phyloP scores from a whole-genome alignment of 2,329 filamentous ascomycete species.

The Pseudocercospora crystallina region DNA sequence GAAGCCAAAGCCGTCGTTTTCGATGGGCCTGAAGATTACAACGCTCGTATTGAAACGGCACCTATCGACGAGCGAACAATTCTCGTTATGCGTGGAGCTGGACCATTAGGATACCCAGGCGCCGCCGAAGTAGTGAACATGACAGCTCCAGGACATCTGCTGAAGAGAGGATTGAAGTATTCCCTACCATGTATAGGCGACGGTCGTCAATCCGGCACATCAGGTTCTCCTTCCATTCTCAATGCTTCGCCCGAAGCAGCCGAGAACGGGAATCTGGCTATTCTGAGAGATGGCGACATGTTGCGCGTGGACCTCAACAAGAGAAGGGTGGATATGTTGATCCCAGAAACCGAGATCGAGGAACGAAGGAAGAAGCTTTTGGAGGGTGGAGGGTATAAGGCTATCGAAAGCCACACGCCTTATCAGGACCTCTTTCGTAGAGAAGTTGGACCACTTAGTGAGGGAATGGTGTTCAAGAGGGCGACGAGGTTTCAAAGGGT shows the following conservation, averaged over 20 bases:
- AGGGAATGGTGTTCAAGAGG: slow-evolving; percentile 33
- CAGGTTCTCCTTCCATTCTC: slow-evolving; percentile 56
- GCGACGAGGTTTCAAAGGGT: slow-evolving; percentile 30
- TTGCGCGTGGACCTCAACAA: slow-evolving; percentile 53
- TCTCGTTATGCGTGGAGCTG: slow-evolving; percentile 33
- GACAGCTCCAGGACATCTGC: slow-evolving; percentile 31
- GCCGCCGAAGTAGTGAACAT: slow-evolving; percentile 36
- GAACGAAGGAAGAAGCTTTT: slow-evolving; percentile 37
- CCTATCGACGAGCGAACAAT: slow-evolving; percentile 32
- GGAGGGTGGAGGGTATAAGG: slow-evolving; percentile 28
- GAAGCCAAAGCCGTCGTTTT: slow-evolving; percentile 32
- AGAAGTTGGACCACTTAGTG: slow-evolving; percentile 32
- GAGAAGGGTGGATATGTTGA: slow-evolving; percentile 50
- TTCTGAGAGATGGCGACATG: slow-evolving; percentile 51
- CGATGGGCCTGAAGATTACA: slow-evolving; percentile 34
- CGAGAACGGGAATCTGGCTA: slow-evolving; percentile 54
- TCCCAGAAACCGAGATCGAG: slow-evolving; percentile 45
- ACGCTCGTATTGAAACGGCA: slow-evolving; percentile 30
- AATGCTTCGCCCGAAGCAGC: slow-evolving; percentile 58
- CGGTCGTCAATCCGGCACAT: slow-evolving; percentile 57
- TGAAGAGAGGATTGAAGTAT: slow-evolving; percentile 39
- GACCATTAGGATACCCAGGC: slow-evolving; percentile 32
- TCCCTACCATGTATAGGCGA: slow-evolving; percentile 53
- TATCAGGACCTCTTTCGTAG: slow-evolving; percentile 34
- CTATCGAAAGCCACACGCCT: slow-evolving; percentile 31